Percentiles rank a stretch among this genome's conserved stretches.
Conservation (phyloP, 768 basidiomycete species). For the Rhodotorula kratochvilovae region DNA sequence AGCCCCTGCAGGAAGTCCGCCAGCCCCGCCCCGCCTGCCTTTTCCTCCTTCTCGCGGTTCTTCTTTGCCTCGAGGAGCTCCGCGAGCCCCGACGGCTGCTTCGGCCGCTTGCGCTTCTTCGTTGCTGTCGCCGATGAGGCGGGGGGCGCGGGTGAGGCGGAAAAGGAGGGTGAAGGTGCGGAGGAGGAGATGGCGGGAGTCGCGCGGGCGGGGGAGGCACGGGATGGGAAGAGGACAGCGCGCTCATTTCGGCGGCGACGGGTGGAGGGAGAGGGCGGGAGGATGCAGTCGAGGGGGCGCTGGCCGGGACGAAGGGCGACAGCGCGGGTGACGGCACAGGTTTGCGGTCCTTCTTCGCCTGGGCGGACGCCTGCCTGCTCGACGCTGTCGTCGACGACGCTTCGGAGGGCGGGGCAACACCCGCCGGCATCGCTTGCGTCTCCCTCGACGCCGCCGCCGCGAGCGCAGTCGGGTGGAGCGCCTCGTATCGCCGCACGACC, state of each 20-base stretch:
- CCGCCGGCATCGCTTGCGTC: neutral
- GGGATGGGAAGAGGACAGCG: too few species aligned
- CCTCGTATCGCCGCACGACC: neutral
- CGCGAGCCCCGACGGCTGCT: constrained; percentile 23
- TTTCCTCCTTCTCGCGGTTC: constrained; percentile 4
- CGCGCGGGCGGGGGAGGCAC: too few species aligned
- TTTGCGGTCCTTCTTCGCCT: neutral
- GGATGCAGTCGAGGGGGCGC: neutral
- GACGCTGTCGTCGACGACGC: neutral
- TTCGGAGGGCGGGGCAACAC: neutral
- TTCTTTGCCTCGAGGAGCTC: constrained; percentile 32
- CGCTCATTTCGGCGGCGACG: too few species aligned
- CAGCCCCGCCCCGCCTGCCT: neutral
- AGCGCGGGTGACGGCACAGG: too few species aligned
- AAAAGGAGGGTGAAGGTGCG: too few species aligned
- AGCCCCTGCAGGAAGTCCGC: constrained; percentile 29
- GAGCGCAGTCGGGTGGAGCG: constrained; percentile 8
- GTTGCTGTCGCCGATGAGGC: neutral
- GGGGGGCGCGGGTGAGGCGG: too few species aligned
- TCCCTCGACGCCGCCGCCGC: neutral
- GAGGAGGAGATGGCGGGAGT: too few species aligned
- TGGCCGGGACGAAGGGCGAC: neutral
- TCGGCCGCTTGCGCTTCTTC: constrained; percentile 25
- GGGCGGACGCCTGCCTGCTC: neutral
- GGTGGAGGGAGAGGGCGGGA: neutral